These are phyloP conservation scores for Aspergillus vadensis DNA, from an alignment of 2,329 filamentous ascomycete genomes.

Conservation along the genomic window DNA sequence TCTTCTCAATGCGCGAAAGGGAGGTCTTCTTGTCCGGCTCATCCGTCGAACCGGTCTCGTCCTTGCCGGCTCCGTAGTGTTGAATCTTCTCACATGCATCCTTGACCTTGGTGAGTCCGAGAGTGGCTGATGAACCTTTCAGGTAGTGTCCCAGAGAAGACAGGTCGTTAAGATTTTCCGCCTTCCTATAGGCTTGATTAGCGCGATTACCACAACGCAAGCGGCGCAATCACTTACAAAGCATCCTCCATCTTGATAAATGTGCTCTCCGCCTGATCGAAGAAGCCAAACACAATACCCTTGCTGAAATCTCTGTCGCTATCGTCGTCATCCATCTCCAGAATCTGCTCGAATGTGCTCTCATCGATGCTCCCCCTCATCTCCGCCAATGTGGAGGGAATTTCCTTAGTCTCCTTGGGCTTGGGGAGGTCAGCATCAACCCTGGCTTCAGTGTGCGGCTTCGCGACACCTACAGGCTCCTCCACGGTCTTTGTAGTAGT, in stretches of 20 bases:
- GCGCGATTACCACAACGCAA: neutral
- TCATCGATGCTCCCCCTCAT: constrained; percentile 77
- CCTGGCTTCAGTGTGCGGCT: neutral
- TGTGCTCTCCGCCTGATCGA: constrained; percentile 84
- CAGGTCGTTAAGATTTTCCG: constrained; percentile 70
- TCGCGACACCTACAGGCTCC: constrained; percentile 25
- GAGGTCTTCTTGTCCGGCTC: constrained; percentile 69
- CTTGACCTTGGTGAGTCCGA: constrained; percentile 86
- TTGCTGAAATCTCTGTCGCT: constrained; percentile 83
- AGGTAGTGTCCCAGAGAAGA: constrained; percentile 91
- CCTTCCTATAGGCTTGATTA: constrained; percentile 52
- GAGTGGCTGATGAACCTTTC: constrained; percentile 93
- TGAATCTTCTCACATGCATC: constrained; percentile 97
- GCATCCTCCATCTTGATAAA: constrained; percentile 80
- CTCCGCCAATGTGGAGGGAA: constrained; percentile 53
- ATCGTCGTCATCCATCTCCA: constrained; percentile 94
- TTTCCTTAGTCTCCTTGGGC: constrained; percentile 47
- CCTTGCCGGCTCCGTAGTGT: constrained; percentile 81
- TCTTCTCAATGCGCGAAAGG: constrained; percentile 69
- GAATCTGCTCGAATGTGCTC: constrained; percentile 85
- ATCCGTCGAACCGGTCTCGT: constrained; percentile 69
- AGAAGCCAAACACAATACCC: constrained; percentile 88
- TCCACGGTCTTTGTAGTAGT: constrained; percentile 31
- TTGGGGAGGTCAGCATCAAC: constrained; percentile 22
- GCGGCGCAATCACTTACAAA: constrained; percentile 64